Base-by-base conservation (phyloP, 2,329 filamentous ascomycete species). In the Balansia obtecta region DNA sequence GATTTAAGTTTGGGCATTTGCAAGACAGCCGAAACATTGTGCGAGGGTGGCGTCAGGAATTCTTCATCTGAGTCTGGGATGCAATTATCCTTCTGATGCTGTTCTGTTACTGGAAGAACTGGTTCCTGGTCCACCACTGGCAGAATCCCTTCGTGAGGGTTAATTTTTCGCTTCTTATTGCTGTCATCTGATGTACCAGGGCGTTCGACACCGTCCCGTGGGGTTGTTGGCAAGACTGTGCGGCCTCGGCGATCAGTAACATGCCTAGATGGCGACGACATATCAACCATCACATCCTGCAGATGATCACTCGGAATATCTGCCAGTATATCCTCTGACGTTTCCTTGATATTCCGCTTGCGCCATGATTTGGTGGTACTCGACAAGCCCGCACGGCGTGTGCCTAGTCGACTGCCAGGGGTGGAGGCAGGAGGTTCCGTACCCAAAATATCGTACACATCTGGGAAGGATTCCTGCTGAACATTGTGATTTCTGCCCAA, bases 21-120 rank as follows among this genome's bases (percentile, higher is more conserved):
- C 30, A 32, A 40, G 41, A 33, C 16, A n/a, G 18, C 37, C 27
- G 50, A 43, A 1, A 38, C 53, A 18, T 57, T 60, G 45, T 56
- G 57, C 15, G 61, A 63, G 18, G 58, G 65, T 58, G 50, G 60
- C 52, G 58, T 73, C 39, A 73, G 56, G 41, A 72, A 73, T 42
- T 80, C 76, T 42, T 80, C 77, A 43, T 80, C 77, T 0, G 77
- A 81, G 56, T 81, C 77, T 48, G 74, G 68, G 40, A 80, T 73
- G 34, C 67, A 63, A 32, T 68, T 64, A 49, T 67, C 56, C 18
- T 39, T 55, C 43, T 48, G 46, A 2, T 33, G 15, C 18, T 32
- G 18, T 9, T 34, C 42, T 13, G 43, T 33, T 34, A n/a, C 27
- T 46, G 18, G 20, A 11, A 30, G 27, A 13, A 30, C n/a, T 12